Percentiles rank a stretch among this genome's conserved stretches.
phyloP scores from a whole-genome alignment of 805 yeast species.

The Candida corydali region DNA sequence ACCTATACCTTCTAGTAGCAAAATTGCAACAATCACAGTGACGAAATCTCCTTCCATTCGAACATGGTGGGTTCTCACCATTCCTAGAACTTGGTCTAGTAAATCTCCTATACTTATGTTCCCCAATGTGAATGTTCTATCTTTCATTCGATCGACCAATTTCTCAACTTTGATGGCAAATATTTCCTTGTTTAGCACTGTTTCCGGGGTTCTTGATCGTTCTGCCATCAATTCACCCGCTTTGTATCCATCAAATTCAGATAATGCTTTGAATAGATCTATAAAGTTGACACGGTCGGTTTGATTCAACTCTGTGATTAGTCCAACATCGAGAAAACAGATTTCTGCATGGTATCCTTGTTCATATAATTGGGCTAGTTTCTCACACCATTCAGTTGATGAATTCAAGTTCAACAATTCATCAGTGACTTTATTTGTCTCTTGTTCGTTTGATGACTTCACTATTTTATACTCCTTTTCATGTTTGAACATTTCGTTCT shows the following conservation, averaged over 20 bases:
- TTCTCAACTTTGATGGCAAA: constrained; percentile 86
- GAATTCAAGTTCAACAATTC: constrained; percentile 34
- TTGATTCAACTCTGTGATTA: constrained; percentile 84
- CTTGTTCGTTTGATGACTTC: constrained; percentile 41
- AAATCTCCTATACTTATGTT: constrained; percentile 89
- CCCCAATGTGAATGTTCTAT: constrained; percentile 88
- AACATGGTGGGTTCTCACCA: constrained; percentile 94
- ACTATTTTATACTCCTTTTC: constrained; percentile 39
- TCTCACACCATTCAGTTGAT: constrained; percentile 40
- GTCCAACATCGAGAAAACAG: constrained; percentile 89
- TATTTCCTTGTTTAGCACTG: constrained; percentile 77
- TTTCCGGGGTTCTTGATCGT: constrained; percentile 90
- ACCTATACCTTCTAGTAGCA: constrained; percentile 91
- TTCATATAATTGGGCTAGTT: constrained; percentile 43
- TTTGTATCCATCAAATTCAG: constrained; percentile 87
- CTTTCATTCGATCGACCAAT: constrained; percentile 74
- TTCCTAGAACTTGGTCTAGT: constrained; percentile 76
- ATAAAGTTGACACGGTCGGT: constrained; percentile 78
- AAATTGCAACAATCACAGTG: constrained; percentile 89
- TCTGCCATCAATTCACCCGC: constrained; percentile 97
- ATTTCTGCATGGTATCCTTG: constrained; percentile 77
- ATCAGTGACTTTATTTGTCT: constrained; percentile 42
- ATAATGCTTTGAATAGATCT: constrained; percentile 81
- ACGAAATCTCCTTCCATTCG: constrained; percentile 97
- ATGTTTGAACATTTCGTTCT: constrained; percentile 41